These are phyloP conservation scores for Echinosphaeria canescens DNA, from an alignment of 2,329 filamentous ascomycete species.

Conservation along the genomic window DNA sequence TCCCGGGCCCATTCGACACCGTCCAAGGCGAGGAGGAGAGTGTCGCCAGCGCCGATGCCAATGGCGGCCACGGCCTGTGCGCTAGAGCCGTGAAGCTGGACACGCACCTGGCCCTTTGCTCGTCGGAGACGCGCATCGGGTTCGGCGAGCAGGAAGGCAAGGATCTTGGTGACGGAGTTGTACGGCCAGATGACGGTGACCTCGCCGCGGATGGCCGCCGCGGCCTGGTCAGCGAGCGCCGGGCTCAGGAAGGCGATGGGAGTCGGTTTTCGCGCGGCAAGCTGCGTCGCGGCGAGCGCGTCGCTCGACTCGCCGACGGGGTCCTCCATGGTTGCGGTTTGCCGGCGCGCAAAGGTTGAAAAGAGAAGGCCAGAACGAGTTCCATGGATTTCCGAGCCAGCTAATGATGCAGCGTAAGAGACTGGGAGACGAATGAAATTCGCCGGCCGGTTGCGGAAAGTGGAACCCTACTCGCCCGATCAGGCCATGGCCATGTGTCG, in stretches of 20 bases:
- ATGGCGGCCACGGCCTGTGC: constrained; percentile 47
- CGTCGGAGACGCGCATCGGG: constrained; percentile 64
- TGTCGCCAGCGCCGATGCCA: constrained; percentile 59
- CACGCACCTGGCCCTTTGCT: constrained; percentile 58
- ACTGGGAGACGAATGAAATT: no score
- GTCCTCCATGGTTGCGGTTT: no score
- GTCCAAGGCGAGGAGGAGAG: constrained; percentile 43
- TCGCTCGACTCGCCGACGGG: no score
- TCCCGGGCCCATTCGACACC: constrained; percentile 44
- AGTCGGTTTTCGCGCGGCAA: constrained; percentile 12
- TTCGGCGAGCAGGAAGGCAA: constrained; percentile 68
- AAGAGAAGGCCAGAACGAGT: no score
- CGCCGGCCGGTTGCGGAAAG: no score
- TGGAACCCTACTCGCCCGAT: no score
- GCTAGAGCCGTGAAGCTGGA: constrained; percentile 48
- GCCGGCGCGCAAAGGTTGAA: no score
- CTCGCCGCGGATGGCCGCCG: constrained; percentile 38
- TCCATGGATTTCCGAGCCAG: no score
- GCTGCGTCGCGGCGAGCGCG: constrained; percentile 5
- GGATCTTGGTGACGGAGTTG: constrained; percentile 50
- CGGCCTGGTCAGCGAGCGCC: constrained; percentile 15
- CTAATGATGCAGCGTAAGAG: no score
- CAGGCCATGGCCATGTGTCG: no score
- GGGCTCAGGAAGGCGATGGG: constrained; percentile 34
- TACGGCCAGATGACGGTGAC: constrained; percentile 86